Evolutionary conservation across 1,284 basidiomycete genomes (phyloP), one percentile per base, ranked within the genome.

Genomic region (Rhodotorula sp.): DNA sequence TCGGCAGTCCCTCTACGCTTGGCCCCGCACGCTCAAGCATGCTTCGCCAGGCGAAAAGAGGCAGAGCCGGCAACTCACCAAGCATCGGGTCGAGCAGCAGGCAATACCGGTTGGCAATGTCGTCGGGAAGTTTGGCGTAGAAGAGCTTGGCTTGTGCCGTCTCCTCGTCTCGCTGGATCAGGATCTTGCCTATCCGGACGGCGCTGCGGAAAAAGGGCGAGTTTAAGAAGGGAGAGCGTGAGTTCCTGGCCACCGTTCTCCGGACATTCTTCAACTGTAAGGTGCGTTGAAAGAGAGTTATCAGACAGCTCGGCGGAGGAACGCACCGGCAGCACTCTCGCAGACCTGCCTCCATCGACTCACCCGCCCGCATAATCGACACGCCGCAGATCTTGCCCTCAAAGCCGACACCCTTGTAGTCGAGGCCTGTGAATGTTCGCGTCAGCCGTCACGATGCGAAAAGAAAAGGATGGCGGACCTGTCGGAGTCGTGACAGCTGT

Each of bases 31-130:
- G 9, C 13, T 44, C 39, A 17, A 44, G 39, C 39, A 44, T 44
- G 39, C 39, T 15, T 3, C 39, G 11, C 9, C 39, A 44, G 22
- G 22, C 17, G 56, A 11, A 22, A 24, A 19, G 10, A 49, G 34
- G 20, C 1, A 15, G 22, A 2, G n/a, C 27, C 27, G 27, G 7
- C 20, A 19, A 62, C 76, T 64, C 78, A 92, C 92, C 92, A 52
- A 99, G 88, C 95, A 99, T 99, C 1, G 95, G 95, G 80, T 99
- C 95, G 22, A 99, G 86, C 22, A 99, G 86, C 47, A 99, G 87
- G 59, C 95, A 92, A 81, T 95, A 99, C 64, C 95, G 88, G 51
- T 86, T 84, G 0, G 90, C 87, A 69, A 99, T 97, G 79, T 99
- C 95, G 78, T 90, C 90, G 4, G 95, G 95, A 61, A 98, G 88